These are phyloP conservation scores for Prunus yedoensis DNA, from an alignment of 331 rosid species.

Conservation along the genomic window DNA sequence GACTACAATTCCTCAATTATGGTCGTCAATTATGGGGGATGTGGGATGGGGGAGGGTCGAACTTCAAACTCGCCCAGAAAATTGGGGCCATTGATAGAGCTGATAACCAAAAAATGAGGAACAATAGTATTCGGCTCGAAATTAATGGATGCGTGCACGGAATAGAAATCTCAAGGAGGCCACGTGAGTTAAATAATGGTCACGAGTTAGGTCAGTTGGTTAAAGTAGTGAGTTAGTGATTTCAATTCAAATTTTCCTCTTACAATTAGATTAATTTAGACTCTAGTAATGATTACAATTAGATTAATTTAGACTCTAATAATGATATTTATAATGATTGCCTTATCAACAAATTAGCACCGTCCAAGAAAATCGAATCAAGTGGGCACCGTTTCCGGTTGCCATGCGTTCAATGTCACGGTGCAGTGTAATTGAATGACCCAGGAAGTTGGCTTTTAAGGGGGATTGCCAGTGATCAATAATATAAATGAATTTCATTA, in stretches of 20 bases:
- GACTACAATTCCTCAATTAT: not conserved
- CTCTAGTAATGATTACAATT: not conserved
- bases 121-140: too few relatives aligned
- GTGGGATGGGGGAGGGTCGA: not conserved
- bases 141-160: not conserved
- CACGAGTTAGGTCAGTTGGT: not conserved
- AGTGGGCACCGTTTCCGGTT: not conserved
- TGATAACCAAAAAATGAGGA: too few relatives aligned
- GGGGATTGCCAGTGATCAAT: not conserved
- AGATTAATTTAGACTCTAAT: too few relatives aligned
- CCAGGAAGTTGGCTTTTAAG: not conserved
- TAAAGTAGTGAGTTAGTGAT: fast-evolving
- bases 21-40: too few relatives aligned
- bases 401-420: not conserved
- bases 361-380: not conserved
- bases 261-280: too few relatives aligned
- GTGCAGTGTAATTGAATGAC: not conserved
- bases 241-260: too few relatives aligned
- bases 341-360: not conserved
- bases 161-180: not conserved
- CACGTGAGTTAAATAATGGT: not conserved
- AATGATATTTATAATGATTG: not conserved
- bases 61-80: not conserved
- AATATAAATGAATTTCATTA: not conserved
- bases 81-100: not conserved